phyloP scores from a whole-genome alignment of 306 rosid genomes.

The Fragaria ananassa region DNA sequence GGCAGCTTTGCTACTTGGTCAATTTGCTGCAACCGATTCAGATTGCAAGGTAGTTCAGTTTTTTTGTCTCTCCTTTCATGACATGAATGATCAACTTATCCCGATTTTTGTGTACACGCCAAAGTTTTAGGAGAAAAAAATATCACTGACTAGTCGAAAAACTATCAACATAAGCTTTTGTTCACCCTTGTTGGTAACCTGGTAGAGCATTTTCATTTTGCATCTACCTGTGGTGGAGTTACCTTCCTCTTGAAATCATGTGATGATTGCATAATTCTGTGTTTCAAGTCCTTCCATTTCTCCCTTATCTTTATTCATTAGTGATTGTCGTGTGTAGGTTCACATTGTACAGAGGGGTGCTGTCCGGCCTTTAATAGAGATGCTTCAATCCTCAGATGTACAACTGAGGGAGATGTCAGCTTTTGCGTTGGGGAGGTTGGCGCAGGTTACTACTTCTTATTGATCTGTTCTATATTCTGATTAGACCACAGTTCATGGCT shows the following conservation, averaged over 20 bases:
- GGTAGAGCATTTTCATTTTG: background rate
- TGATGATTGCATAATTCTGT: slow-evolving; percentile 15
- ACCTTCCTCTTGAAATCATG: slow-evolving; percentile 2
- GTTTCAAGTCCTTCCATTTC: background rate
- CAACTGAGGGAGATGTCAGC: slow-evolving; percentile 98
- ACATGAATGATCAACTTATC: background rate
- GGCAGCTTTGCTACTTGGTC: slow-evolving; percentile 97
- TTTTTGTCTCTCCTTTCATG: slow-evolving; percentile 9
- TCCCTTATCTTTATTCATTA: slow-evolving; percentile 4
- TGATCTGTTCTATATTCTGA: background rate
- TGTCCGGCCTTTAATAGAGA: slow-evolving; percentile 91
- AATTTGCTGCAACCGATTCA: slow-evolving; percentile 97
- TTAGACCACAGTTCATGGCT: background rate
- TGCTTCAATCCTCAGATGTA: slow-evolving; percentile 93
- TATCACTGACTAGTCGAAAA: background rate
- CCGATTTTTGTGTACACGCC: background rate
- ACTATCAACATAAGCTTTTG: background rate
- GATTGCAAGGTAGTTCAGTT: slow-evolving; percentile 75
- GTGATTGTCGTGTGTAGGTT: slow-evolving; percentile 48
- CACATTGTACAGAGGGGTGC: slow-evolving; percentile 99
- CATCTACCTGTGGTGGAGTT: slow-evolving; percentile 14
- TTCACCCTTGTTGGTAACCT: background rate
- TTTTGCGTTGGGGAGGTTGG: slow-evolving; percentile 96
- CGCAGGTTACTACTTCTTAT: slow-evolving; percentile 59
- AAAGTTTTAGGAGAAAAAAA: slow-evolving; percentile 8